phyloP scores from a whole-genome alignment of 345 rosid genomes.

The Populus pruinosa region DNA sequence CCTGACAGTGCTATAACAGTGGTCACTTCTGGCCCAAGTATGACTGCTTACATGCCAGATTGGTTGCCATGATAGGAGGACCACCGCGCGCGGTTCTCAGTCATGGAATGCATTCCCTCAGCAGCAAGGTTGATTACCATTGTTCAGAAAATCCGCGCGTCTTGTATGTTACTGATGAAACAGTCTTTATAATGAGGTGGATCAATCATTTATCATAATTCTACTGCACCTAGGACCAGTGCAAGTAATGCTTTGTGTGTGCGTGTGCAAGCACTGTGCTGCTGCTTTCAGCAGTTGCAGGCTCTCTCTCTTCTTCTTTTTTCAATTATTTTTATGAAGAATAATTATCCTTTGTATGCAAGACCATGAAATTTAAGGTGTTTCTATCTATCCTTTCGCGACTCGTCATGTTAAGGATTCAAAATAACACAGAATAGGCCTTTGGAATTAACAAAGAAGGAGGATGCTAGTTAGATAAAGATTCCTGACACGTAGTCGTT shows the following conservation, averaged over 20 bases:
- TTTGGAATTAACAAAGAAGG: neutral
- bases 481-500: too few relatives aligned
- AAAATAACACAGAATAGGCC: neutral
- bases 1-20: conserved; percentile 54
- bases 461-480: too few relatives aligned
- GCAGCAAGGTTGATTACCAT: neutral
- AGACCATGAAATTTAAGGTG: neutral
- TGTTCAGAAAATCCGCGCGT: neutral
- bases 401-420: neutral
- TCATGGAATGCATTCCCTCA: conserved; percentile 12
- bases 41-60: conserved; percentile 75
- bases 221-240: conserved; percentile 7
- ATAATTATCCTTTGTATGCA: neutral
- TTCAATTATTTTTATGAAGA: neutral
- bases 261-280: conserved; percentile 11
- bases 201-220: neutral
- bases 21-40: conserved; percentile 70
- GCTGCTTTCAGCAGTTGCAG: neutral
- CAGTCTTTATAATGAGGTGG: conserved; percentile 5
- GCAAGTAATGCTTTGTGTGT: conserved; percentile 9
- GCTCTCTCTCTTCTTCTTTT: neutral
- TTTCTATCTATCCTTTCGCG: neutral
- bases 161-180: conserved; percentile 1
- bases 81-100: neutral
- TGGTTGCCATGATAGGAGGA: conserved; percentile 66